These are phyloP conservation scores for Aspergillus pseudotamarii DNA, from an alignment of 2,329 filamentous ascomycete genomes.

Conservation along the genomic window DNA sequence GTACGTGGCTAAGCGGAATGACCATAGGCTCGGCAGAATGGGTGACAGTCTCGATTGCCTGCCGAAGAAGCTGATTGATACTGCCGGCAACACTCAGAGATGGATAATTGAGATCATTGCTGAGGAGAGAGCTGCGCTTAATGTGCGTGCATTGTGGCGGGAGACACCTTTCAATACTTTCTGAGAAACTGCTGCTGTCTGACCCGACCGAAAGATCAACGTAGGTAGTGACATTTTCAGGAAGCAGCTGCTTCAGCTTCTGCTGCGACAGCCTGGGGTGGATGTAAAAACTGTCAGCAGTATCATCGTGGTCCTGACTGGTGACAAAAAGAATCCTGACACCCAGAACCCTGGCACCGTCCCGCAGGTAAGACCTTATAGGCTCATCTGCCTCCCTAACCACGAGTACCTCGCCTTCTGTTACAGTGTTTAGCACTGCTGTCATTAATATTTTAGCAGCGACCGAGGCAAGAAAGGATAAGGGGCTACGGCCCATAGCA, in stretches of 20 bases:
- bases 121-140: background rate
- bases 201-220: background rate
- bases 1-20: background rate
- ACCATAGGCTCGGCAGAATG: background rate
- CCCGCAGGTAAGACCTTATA: background rate
- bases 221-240: background rate
- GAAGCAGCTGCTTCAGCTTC: background rate
- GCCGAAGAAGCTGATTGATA: background rate
- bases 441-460: background rate
- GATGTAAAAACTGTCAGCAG: background rate
- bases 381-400: background rate
- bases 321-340: background rate
- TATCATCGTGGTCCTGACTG: background rate
- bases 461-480: background rate
- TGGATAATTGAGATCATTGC: background rate
- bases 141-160: background rate
- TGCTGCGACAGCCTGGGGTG: background rate
- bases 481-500: background rate
- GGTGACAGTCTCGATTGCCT: background rate
- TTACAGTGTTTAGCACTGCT: background rate
- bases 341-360: background rate
- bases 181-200: background rate
- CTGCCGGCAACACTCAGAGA: background rate
- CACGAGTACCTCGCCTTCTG: background rate
- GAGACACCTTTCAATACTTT: background rate